A percentile compares a stretch with the other conserved stretches of the same genome.
Conservation (phyloP, 495 filamentous ascomycete species). For the Poronia punctata region DNA sequence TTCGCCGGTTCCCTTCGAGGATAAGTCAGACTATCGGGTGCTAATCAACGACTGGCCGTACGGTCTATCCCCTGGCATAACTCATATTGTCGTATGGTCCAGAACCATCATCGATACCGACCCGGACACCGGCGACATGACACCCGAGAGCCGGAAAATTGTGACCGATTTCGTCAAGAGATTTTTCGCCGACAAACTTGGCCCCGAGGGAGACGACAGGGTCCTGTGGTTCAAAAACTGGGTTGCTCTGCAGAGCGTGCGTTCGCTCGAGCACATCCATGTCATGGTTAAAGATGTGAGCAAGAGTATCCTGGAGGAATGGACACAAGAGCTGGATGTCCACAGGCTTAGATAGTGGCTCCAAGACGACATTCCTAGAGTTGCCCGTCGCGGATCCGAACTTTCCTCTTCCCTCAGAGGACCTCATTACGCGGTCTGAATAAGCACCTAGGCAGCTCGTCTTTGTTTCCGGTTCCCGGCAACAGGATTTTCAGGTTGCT, state of each 20-base stretch:
- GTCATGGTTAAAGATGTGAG: constrained; percentile 58
- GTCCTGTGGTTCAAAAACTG: constrained; percentile 96
- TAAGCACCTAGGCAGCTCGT: constrained; percentile 30
- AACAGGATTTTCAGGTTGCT: constrained; percentile 25
- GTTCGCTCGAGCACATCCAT: constrained; percentile 62
- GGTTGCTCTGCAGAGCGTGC: constrained; percentile 80
- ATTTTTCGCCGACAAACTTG: constrained; percentile 58
- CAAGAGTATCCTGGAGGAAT: constrained; percentile 51
- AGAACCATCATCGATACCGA: constrained; percentile 50
- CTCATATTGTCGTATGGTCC: constrained; percentile 65
- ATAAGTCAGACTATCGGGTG: constrained; percentile 66
- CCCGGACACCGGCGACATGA: constrained; percentile 62
- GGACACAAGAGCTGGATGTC: constrained; percentile 43
- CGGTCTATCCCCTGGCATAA: constrained; percentile 61
- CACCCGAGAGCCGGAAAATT: constrained; percentile 51
- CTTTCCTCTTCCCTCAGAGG: too few relatives aligned
- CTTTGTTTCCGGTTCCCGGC: constrained; percentile 46
- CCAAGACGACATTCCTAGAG: too few relatives aligned
- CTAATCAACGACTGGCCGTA: constrained; percentile 92
- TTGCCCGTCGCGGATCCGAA: constrained; percentile 1
- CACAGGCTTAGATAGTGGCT: too few relatives aligned
- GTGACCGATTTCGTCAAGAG: constrained; percentile 61
- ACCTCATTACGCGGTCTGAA: too few relatives aligned
- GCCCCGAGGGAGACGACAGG: constrained; percentile 40
- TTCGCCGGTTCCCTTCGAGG: constrained; percentile 57